Evolutionary conservation across 108 stramenopile species (phyloP).

Genomic region (Fragilaria radians): DNA sequence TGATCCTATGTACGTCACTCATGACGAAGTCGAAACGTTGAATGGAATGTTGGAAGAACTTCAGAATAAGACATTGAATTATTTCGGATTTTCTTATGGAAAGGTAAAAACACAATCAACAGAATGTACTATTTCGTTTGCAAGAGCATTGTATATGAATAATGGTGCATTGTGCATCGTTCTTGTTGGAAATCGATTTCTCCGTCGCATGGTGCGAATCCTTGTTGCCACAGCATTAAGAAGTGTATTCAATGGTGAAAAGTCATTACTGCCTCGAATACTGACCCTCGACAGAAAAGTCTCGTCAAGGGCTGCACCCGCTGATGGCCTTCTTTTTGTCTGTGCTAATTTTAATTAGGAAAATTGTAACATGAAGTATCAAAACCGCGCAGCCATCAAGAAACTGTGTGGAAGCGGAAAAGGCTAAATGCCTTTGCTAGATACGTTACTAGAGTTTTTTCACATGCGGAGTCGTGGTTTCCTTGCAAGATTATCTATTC

Average conservation of each 20-base stretch:
- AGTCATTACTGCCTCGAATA: constrained; percentile 32
- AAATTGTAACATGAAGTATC: too few relatives aligned
- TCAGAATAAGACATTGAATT: constrained; percentile 49
- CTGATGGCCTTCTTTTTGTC: constrained; percentile 68
- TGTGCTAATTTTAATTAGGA: too few relatives aligned
- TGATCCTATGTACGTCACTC: constrained; percentile 24
- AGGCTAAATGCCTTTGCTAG: too few relatives aligned
- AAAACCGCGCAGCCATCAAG: too few relatives aligned
- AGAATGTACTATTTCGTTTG: constrained; percentile 40
- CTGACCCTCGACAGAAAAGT: constrained; percentile 27
- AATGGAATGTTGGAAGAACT: constrained; percentile 39
- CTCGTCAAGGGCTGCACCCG: constrained; percentile 42
- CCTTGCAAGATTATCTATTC: too few relatives aligned
- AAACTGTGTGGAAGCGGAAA: too few relatives aligned
- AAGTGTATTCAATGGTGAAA: constrained; percentile 9
- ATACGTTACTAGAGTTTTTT: too few relatives aligned
- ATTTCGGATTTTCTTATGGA: constrained; percentile 57
- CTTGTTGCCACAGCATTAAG: constrained; percentile 51
- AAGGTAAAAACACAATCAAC: constrained; percentile 62
- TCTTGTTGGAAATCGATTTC: constrained; percentile 67
- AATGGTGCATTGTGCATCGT: constrained; percentile 51
- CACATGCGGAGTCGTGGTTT: too few relatives aligned
- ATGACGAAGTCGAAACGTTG: constrained; percentile 10
- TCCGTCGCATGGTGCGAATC: constrained; percentile 73
- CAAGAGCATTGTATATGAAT: constrained; percentile 44